Evolutionary conservation across 352 stramenopile species (phyloP).

Genomic region (Globisporangium canariense): DNA sequence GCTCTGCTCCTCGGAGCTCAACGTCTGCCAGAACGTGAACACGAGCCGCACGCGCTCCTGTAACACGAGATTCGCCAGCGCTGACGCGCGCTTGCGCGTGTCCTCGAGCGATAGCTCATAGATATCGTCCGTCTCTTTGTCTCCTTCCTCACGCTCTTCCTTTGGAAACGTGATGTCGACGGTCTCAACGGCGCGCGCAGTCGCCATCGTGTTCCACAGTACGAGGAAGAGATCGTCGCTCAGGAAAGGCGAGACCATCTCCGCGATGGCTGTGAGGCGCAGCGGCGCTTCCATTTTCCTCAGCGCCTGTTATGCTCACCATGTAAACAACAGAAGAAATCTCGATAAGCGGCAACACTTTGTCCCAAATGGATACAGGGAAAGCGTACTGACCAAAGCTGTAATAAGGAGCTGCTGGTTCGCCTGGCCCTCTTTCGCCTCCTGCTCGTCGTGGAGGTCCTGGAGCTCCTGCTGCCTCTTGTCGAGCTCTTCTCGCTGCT

Average conservation of each 20-base stretch:
- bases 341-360: background rate
- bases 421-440: conserved; percentile 17
- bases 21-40: conserved; percentile 39
- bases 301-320: conserved; percentile 14
- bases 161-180: conserved; percentile 17
- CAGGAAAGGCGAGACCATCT: conserved; percentile 49
- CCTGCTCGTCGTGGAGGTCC: conserved; percentile 17
- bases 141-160: background rate
- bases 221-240: conserved; percentile 53
- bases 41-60: conserved; percentile 63
- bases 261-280: conserved; percentile 29
- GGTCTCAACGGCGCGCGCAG: conserved; percentile 14
- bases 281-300: conserved; percentile 34
- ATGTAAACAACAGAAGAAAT: background rate
- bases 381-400: conserved; percentile 7
- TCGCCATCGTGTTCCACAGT: conserved; percentile 62
- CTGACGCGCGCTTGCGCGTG: conserved; percentile 35
- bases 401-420: conserved; percentile 30
- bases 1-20: conserved; percentile 50
- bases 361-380: background rate
- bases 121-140: background rate
- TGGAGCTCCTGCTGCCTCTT: conserved; percentile 18
- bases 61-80: conserved; percentile 43
- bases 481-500: conserved; percentile 20
- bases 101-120: conserved; percentile 19